Conservation (phyloP, 495 filamentous ascomycete species). For the Staphylotrichum longicolle region DNA sequence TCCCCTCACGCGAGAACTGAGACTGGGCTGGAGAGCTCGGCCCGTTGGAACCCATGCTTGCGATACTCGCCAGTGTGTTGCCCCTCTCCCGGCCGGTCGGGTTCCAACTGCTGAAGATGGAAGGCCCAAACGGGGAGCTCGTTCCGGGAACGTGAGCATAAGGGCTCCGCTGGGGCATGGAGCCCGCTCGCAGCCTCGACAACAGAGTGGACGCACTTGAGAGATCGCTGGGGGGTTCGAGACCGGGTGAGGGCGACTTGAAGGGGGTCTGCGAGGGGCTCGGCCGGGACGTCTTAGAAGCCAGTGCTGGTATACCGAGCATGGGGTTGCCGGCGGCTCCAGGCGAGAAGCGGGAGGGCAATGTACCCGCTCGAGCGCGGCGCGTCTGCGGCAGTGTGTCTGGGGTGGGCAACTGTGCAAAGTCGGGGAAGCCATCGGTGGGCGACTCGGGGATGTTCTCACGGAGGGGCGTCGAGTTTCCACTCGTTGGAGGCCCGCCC, state of each 20-base stretch:
- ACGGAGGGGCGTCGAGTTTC: constrained; percentile 90
- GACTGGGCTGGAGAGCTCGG: constrained; percentile 87
- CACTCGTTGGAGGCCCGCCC: constrained; percentile 88
- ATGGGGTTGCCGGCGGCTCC: constrained; percentile 58
- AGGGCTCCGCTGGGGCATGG: constrained; percentile 84
- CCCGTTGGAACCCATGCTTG: constrained; percentile 68
- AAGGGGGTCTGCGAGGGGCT: constrained; percentile 92
- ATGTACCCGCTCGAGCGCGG: constrained; percentile 88
- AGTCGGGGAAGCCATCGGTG: constrained; percentile 91
- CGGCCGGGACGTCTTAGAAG: constrained; percentile 79
- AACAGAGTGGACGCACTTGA: constrained; percentile 67
- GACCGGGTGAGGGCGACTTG: constrained; percentile 67
- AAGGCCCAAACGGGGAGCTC: constrained; percentile 76
- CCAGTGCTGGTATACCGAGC: constrained; percentile 60
- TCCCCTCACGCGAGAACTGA: constrained; percentile 84
- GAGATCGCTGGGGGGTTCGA: constrained; percentile 56
- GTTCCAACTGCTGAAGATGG: constrained; percentile 87
- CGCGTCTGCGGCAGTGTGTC: constrained; percentile 57
- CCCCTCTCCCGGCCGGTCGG: constrained; percentile 67
- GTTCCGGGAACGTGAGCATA: constrained; percentile 55
- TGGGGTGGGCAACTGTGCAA: constrained; percentile 61
- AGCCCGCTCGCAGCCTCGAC: constrained; percentile 87
- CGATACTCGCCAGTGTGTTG: constrained; percentile 82
- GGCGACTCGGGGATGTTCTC: constrained; percentile 98
- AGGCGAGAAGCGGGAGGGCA: constrained; percentile 88